Evolutionary conservation across 495 filamentous ascomycete species (phyloP).

Genomic region (Parmelia sp.): DNA sequence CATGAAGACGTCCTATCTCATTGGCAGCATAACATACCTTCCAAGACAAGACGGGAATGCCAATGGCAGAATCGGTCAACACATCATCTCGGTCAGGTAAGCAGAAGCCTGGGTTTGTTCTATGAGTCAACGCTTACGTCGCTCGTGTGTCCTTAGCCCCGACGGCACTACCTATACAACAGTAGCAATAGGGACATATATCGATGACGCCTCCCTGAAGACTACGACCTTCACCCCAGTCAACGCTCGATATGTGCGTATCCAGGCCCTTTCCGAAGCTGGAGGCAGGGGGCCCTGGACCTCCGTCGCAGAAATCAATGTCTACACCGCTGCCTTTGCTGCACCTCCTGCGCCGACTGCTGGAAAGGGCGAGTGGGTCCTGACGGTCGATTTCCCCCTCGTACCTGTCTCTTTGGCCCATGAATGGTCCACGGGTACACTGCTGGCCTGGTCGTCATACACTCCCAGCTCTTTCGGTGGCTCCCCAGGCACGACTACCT

Average conservation of each 20-base stretch:
- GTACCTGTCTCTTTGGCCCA: slow-evolving; percentile 41
- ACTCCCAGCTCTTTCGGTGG: slow-evolving; percentile 33
- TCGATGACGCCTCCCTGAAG: slow-evolving; percentile 36
- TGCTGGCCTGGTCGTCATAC: slow-evolving; percentile 43
- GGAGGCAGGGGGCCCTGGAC: slow-evolving; percentile 33
- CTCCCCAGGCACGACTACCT: slow-evolving; percentile 35
- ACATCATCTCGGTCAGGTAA: slow-evolving; percentile 16
- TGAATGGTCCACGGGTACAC: slow-evolving; percentile 32
- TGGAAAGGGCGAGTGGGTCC: slow-evolving; percentile 36
- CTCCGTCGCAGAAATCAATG: slow-evolving; percentile 32
- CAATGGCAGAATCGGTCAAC: slow-evolving; percentile 24
- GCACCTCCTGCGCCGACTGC: slow-evolving; percentile 12
- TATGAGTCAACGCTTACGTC: background rate
- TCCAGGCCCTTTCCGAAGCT: slow-evolving; percentile 35
- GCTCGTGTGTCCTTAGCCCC: slow-evolving; percentile 24
- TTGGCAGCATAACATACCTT: slow-evolving; percentile 21
- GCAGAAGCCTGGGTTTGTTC: background rate
- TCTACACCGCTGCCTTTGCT: slow-evolving; percentile 11
- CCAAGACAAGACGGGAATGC: slow-evolving; percentile 22
- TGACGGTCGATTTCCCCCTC: slow-evolving; percentile 47
- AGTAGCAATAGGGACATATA: slow-evolving; percentile 42
- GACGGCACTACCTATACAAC: slow-evolving; percentile 34
- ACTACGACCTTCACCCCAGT: slow-evolving; percentile 36
- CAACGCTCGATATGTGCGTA: slow-evolving; percentile 36
- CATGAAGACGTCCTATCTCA: slow-evolving; percentile 12